A percentile compares a stretch with the other conserved stretches of the same genome.
Conservation (phyloP, 1,139 yeast species). For the Zygosaccharomyces sapae region DNA sequence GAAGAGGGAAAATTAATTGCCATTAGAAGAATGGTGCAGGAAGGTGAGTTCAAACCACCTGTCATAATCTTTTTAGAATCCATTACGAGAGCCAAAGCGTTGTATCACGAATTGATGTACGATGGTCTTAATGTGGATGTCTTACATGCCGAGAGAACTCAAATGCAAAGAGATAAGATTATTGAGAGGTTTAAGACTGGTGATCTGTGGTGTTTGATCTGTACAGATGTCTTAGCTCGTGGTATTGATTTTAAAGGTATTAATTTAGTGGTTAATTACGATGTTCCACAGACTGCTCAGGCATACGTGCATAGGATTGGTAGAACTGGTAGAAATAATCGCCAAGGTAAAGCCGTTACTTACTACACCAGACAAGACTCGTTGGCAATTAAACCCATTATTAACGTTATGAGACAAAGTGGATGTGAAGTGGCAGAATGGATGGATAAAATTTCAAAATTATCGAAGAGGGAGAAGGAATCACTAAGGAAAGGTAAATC, state of each 20-base stretch:
- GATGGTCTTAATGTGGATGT: slow-evolving; percentile 92
- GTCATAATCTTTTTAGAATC: slow-evolving; percentile 88
- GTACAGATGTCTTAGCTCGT: slow-evolving; percentile 92
- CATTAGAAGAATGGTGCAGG: slow-evolving; percentile 78
- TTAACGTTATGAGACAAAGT: slow-evolving; percentile 95
- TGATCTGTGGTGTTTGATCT: slow-evolving; percentile 90
- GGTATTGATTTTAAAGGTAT: slow-evolving; percentile 98
- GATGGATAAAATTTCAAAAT: slow-evolving; percentile 75
- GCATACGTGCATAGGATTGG: slow-evolving; percentile 97
- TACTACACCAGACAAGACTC: slow-evolving; percentile 89
- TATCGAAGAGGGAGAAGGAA: slow-evolving; percentile 64
- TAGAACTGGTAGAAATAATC: slow-evolving; percentile 96
- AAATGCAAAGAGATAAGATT: slow-evolving; percentile 78
- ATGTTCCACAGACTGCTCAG: slow-evolving; percentile 91
- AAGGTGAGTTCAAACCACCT: slow-evolving; percentile 89
- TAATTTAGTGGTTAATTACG: slow-evolving; percentile 88
- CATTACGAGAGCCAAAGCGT: slow-evolving; percentile 88
- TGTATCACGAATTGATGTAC: slow-evolving; percentile 84
- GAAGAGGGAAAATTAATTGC: slow-evolving; percentile 94
- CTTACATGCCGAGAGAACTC: slow-evolving; percentile 91
- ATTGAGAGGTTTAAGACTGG: slow-evolving; percentile 83
- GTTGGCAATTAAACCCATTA: slow-evolving; percentile 69
- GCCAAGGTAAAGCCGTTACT: slow-evolving; percentile 80
- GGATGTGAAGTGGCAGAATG: slow-evolving; percentile 73
- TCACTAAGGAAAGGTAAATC: slow-evolving; percentile 52